phyloP scores from a whole-genome alignment of 179 eudicot species.

The Dionaea muscipula region DNA sequence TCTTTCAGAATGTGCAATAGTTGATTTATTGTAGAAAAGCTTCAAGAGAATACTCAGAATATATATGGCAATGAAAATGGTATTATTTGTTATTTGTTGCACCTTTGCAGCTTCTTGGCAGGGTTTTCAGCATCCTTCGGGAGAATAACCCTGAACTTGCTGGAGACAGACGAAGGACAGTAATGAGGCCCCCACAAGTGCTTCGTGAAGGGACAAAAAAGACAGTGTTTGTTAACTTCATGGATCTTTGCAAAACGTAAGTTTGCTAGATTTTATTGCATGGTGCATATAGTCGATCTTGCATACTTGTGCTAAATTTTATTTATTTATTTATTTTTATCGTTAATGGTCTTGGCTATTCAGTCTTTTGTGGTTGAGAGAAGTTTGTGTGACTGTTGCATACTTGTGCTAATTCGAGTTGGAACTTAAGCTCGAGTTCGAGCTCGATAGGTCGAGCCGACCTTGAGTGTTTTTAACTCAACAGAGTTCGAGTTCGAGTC shows the following conservation, averaged over 20 bases:
- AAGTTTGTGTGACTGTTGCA: no score
- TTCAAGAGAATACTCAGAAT: no score
- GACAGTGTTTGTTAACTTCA: slow-evolving; percentile 84
- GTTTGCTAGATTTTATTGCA: slow-evolving; percentile 1
- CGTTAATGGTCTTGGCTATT: no score
- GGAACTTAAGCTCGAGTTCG: no score
- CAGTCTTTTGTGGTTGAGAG: no score
- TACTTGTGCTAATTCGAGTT: no score
- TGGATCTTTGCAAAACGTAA: slow-evolving; percentile 86
- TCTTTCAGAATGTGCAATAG: no score
- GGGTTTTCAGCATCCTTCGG: slow-evolving; percentile 83
- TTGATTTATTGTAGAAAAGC: no score
- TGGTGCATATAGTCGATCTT: neutral
- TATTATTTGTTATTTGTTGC: neutral
- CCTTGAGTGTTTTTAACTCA: no score
- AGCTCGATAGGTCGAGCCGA: no score
- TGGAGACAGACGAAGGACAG: slow-evolving; percentile 88
- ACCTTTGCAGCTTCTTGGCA: slow-evolving; percentile 55
- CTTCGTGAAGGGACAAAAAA: slow-evolving; percentile 96
- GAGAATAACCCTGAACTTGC: slow-evolving; percentile 97
- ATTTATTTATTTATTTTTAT: neutral
- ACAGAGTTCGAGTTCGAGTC: no score
- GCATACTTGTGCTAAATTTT: neutral
- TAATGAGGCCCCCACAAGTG: slow-evolving; percentile 96
- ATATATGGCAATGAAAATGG: no score